phyloP scores from a whole-genome alignment of 2,329 filamentous ascomycete genomes.

The Nannizziopsis arthrosporioides region DNA sequence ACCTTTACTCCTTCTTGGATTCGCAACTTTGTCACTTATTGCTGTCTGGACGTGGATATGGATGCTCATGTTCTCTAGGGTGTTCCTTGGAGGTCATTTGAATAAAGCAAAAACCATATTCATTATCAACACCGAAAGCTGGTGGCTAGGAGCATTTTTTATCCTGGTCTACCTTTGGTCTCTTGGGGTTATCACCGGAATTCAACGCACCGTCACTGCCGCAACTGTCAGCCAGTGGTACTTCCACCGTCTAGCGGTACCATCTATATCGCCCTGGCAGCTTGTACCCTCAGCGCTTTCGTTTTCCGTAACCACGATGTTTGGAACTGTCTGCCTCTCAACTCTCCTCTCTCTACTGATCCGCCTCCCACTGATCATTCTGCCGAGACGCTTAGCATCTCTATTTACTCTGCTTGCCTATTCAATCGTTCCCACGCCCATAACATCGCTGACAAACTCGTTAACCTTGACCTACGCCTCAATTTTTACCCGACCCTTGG shows the following conservation, averaged over 20 bases:
- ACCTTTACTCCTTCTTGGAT: slow-evolving; percentile 70
- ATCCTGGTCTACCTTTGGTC: slow-evolving; percentile 95
- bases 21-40: slow-evolving; percentile 61
- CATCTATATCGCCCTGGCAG: slow-evolving; percentile 63
- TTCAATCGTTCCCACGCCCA: slow-evolving; percentile 70
- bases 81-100: slow-evolving; percentile 87
- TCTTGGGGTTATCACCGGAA: slow-evolving; percentile 69
- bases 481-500: slow-evolving; percentile 78
- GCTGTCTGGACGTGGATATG: slow-evolving; percentile 91
- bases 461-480: slow-evolving; percentile 85
- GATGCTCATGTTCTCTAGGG: slow-evolving; percentile 90
- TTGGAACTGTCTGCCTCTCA: slow-evolving; percentile 83
- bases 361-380: slow-evolving; percentile 69
- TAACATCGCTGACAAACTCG: slow-evolving; percentile 79
- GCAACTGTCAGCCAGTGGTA: slow-evolving; percentile 98
- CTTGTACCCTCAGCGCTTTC: slow-evolving; percentile 72
- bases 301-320: slow-evolving; percentile 75
- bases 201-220: slow-evolving; percentile 83
- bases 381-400: slow-evolving; percentile 63
- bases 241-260: slow-evolving; percentile 78
- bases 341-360: slow-evolving; percentile 70
- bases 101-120: slow-evolving; percentile 47
- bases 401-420: slow-evolving; percentile 60
- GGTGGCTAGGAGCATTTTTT: slow-evolving; percentile 91
- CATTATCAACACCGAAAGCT: slow-evolving; percentile 75